Base-by-base conservation (phyloP, 2,329 filamentous ascomycete genomes). In the Didymellaceae sp. region DNA sequence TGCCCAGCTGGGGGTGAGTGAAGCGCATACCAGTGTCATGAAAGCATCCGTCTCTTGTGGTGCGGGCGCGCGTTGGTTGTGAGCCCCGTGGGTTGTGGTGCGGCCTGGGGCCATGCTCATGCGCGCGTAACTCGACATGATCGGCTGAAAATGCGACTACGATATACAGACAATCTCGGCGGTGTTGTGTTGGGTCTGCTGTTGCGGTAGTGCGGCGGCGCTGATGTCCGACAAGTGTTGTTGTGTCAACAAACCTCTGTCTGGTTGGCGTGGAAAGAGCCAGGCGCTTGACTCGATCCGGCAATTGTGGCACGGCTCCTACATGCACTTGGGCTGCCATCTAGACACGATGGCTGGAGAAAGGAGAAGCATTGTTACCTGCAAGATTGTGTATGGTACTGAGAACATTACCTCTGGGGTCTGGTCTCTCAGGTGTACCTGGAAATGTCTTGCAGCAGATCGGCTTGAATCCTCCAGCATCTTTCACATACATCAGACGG, bases 61-160 rank as follows among this genome's bases (percentile, higher is more conserved):
- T 37, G 73, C 72, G 32, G 69, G 70, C 39, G 66, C 67, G 61
- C 71, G 74, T 65, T 67, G 68, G 45, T 70, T 77, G 66, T 65
- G 42, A 6, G 41, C 48, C 20, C 48, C 48, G 24, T 51, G 66
- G 17, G 73, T 70, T 11, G 74, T 70, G 54, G 70, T 69, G 59
- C 66, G 69, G n/a, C n/a, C n/a, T 42, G 75, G 75, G 60, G 75
- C 78, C 65, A 75, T 78, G 62, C 78, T 80, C 77, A 80, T 79
- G 59, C 78, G 76, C 48, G 74, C 74, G 55, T 78, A 78, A 66
- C 75, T 79, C 50, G 77, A 76, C 77, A 80, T 80, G 32, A 35
- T 66, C 57, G 46, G 22, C 21, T 44, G 30, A 6, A 10, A 40
- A 25, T 52, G 42, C 16, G 35, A 21, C 17, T 39, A 32, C 11